Percentiles rank a stretch among this genome's conserved stretches.
Conservation (phyloP, 192 early-diverging fungal genomes). For the Entophlyctis helioformis region DNA sequence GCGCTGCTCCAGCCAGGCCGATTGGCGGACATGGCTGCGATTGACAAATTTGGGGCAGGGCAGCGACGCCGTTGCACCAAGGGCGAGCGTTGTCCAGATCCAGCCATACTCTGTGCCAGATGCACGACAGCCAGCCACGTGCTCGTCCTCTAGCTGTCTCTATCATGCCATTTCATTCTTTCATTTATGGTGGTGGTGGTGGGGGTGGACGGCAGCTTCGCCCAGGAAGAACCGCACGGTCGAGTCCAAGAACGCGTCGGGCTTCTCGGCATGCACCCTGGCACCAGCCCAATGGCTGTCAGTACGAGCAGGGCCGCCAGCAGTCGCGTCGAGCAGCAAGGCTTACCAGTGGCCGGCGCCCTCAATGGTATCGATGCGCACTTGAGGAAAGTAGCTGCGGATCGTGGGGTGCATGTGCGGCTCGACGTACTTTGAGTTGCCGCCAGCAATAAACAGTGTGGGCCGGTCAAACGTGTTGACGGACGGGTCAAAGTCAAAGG, state of each 20-base stretch:
- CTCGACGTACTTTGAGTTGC: slow-evolving; percentile 50
- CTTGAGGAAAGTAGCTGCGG: slow-evolving; percentile 56
- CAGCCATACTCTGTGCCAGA: too few relatives aligned
- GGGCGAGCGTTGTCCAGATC: too few relatives aligned
- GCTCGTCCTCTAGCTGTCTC: too few relatives aligned
- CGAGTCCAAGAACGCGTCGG: slow-evolving; percentile 22
- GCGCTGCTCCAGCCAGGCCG: too few relatives aligned
- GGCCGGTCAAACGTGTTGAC: slow-evolving; percentile 39
- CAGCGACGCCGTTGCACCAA: too few relatives aligned
- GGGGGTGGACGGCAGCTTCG: too few relatives aligned
- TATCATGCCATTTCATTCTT: too few relatives aligned
- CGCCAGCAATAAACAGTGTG: slow-evolving; percentile 76
- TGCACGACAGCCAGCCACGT: too few relatives aligned
- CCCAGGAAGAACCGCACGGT: too few relatives aligned
- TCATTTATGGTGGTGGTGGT: too few relatives aligned
- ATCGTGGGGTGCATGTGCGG: slow-evolving; percentile 45
- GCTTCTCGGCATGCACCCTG: slow-evolving; percentile 35
- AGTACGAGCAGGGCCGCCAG: background rate
- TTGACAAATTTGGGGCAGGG: too few relatives aligned
- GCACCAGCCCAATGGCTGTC: background rate
- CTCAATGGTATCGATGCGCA: slow-evolving; percentile 45
- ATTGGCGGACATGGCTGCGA: too few relatives aligned
- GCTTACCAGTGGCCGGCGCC: slow-evolving; percentile 81
- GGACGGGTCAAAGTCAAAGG: slow-evolving; percentile 24
- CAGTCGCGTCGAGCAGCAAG: background rate